phyloP scores from a whole-genome alignment of 2,329 filamentous ascomycete genomes.

The Septoria petroselini region DNA sequence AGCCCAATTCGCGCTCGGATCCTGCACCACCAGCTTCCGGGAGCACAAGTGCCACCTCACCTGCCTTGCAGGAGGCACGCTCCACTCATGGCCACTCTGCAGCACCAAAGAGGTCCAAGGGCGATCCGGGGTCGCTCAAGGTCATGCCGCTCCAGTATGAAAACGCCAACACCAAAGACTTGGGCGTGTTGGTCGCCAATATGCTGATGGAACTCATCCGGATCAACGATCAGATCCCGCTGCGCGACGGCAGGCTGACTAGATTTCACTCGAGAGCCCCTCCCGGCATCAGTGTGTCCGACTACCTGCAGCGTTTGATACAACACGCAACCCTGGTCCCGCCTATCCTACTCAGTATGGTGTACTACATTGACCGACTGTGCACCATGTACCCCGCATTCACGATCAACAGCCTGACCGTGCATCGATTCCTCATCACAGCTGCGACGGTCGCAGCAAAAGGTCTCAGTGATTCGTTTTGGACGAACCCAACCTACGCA shows the following conservation, averaged over 20 bases:
- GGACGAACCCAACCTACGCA: slow-evolving; percentile 97
- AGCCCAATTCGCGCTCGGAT: slow-evolving; percentile 14
- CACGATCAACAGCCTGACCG: slow-evolving; percentile 91
- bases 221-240: slow-evolving; percentile 83
- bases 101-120: slow-evolving; percentile 48
- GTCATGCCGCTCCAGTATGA: slow-evolving; percentile 74
- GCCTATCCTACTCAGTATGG: slow-evolving; percentile 94
- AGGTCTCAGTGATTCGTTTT: slow-evolving; percentile 92
- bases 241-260: slow-evolving; percentile 81
- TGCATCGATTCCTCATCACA: slow-evolving; percentile 95
- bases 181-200: slow-evolving; percentile 85
- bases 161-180: slow-evolving; percentile 74
- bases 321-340: slow-evolving; percentile 91
- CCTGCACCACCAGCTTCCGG: slow-evolving; percentile 13
- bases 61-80: slow-evolving; percentile 31
- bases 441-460: slow-evolving; percentile 94
- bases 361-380: slow-evolving; percentile 95
- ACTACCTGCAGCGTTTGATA: slow-evolving; percentile 89
- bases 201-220: slow-evolving; percentile 95
- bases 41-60: slow-evolving; percentile 13
- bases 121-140: slow-evolving; percentile 49
- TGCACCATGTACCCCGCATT: slow-evolving; percentile 91
- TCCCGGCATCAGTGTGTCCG: slow-evolving; percentile 87
- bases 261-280: slow-evolving; percentile 82
- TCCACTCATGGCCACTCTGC: slow-evolving; percentile 34